A percentile compares a stretch with the other conserved stretches of the same genome.
phyloP scores from a whole-genome alignment of 345 rosid genomes.

The Salix dunnii region DNA sequence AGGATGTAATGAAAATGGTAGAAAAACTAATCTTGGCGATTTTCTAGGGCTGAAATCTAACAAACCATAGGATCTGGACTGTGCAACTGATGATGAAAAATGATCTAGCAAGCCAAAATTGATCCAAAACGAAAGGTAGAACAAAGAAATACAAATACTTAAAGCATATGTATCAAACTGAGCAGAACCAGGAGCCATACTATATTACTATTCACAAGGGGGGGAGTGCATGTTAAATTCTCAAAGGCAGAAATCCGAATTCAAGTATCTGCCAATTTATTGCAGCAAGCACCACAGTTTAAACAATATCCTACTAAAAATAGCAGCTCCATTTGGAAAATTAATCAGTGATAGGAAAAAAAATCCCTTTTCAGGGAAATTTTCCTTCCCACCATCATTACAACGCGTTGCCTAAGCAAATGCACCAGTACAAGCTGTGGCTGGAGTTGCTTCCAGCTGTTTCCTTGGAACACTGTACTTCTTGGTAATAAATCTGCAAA shows the following conservation, averaged over 20 bases:
- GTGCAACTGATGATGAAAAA: neutral
- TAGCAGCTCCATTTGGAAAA: conserved; percentile 11
- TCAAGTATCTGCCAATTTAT: conserved; percentile 9
- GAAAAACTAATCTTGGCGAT: neutral
- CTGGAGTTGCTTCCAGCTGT: conserved; percentile 59
- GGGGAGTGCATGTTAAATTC: neutral
- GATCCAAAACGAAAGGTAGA: neutral
- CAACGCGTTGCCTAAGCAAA: conserved; percentile 35
- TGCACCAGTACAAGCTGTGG: conserved; percentile 68
- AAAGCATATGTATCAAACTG: neutral
- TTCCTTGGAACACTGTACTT: conserved; percentile 63
- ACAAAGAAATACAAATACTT: neutral
- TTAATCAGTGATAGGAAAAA: neutral
- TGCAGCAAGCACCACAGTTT: neutral
- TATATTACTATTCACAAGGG: conserved; percentile 8
- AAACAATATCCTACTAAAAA: neutral
- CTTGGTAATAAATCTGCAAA: conserved; percentile 78
- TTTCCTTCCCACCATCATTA: neutral
- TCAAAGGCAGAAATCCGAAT: neutral
- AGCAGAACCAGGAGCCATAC: neutral
- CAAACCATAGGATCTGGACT: neutral
- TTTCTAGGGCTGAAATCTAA: neutral
- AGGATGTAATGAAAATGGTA: neutral
- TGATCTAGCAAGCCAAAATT: neutral
- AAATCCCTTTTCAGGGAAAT: neutral